These are phyloP conservation scores for Chaetothyriales sp. DNA, from an alignment of 2,329 filamentous ascomycete genomes.

Conservation along the genomic window DNA sequence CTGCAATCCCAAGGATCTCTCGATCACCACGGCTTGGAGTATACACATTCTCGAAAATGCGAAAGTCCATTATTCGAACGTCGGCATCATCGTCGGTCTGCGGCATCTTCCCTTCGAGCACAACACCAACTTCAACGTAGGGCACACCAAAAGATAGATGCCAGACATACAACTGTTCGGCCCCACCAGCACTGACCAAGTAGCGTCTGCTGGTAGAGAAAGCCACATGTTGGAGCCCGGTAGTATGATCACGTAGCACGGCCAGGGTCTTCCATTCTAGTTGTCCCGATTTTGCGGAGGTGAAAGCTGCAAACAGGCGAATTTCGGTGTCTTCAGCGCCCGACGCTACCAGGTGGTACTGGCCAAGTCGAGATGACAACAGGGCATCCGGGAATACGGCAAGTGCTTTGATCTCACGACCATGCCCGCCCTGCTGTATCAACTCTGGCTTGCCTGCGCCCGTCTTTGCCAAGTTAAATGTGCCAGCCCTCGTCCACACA, in stretches of 20 bases:
- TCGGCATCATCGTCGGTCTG: slow-evolving; percentile 44
- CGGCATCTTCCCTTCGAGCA: slow-evolving; percentile 38
- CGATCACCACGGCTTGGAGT: too few species aligned
- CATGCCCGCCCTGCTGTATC: slow-evolving; percentile 61
- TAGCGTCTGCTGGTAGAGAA: slow-evolving; percentile 56
- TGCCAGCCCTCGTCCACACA: slow-evolving; percentile 60
- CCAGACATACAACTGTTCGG: slow-evolving; percentile 86
- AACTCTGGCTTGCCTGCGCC: slow-evolving; percentile 29
- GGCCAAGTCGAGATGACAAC: neutral
- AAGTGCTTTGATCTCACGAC: slow-evolving; percentile 65
- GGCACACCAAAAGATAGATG: slow-evolving; percentile 42
- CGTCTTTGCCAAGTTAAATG: slow-evolving; percentile 35
- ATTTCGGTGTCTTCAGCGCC: slow-evolving; percentile 62
- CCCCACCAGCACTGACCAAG: slow-evolving; percentile 74
- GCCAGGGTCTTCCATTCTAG: neutral
- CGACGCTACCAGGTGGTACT: slow-evolving; percentile 42
- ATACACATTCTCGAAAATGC: slow-evolving; percentile 31
- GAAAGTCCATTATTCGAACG: slow-evolving; percentile 69
- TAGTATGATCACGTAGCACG: slow-evolving; percentile 62
- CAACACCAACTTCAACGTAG: slow-evolving; percentile 38
- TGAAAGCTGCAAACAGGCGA: slow-evolving; percentile 44
- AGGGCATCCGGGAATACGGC: slow-evolving; percentile 29
- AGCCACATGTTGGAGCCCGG: slow-evolving; percentile 66
- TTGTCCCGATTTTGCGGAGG: neutral
- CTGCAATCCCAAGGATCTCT: slow-evolving; percentile 44